Evolutionary conservation across 108 stramenopile species (phyloP).

Genomic region (Parmales sp.): DNA sequence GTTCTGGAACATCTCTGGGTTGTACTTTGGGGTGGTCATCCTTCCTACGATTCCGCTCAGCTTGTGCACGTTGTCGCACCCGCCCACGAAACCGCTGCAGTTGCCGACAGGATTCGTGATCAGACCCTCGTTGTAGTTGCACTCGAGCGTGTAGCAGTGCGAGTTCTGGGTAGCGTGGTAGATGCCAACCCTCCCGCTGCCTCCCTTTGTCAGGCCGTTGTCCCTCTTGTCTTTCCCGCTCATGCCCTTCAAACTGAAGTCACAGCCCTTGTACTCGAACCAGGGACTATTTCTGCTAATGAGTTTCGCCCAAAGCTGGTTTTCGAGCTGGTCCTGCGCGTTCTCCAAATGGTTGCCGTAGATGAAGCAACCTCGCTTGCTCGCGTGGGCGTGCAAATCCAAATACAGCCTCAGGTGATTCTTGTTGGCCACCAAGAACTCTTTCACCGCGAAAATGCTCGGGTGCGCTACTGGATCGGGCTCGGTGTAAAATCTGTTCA

Average conservation of each 20-base stretch:
- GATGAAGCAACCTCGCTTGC: slow-evolving; percentile 53
- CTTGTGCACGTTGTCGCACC: not conserved
- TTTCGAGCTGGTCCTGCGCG: slow-evolving; percentile 31
- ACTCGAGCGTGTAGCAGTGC: slow-evolving; percentile 54
- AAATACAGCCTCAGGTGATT: slow-evolving; percentile 29
- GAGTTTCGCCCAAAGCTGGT: slow-evolving; percentile 34
- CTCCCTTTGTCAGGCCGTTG: slow-evolving; percentile 36
- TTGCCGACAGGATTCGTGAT: slow-evolving; percentile 9
- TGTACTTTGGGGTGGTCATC: slow-evolving; percentile 13
- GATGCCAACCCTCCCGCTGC: slow-evolving; percentile 39
- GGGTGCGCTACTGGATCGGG: not conserved
- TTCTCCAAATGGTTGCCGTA: slow-evolving; percentile 43
- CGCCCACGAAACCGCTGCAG: not conserved
- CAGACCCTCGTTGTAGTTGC: slow-evolving; percentile 47
- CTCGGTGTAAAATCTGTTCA: slow-evolving; percentile 45
- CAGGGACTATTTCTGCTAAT: slow-evolving; percentile 36
- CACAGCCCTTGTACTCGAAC: slow-evolving; percentile 42
- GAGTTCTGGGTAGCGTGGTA: slow-evolving; percentile 26
- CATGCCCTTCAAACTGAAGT: slow-evolving; percentile 46
- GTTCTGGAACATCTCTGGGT: slow-evolving; percentile 6
- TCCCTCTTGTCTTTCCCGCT: slow-evolving; percentile 36
- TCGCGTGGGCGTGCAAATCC: slow-evolving; percentile 53
- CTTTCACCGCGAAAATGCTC: not conserved
- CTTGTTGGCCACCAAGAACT: not conserved
- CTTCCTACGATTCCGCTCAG: not conserved